phyloP scores from a whole-genome alignment of 768 basidiomycete species.

The Peribolospora baueri region DNA sequence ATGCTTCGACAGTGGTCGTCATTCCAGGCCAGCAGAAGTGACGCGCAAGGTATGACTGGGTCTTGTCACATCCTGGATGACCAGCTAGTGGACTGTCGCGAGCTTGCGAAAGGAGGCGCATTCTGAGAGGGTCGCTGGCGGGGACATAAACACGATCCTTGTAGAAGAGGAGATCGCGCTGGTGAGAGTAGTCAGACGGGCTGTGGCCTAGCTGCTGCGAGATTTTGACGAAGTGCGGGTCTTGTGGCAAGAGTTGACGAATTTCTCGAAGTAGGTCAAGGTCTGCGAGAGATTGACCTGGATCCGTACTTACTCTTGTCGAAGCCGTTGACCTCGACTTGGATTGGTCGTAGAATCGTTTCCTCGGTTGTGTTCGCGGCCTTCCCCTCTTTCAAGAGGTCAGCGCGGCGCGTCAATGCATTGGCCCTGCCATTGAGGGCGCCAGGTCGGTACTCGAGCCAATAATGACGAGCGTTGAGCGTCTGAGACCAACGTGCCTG shows the following conservation, averaged over 20 bases:
- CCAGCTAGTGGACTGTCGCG: slow-evolving; percentile 24
- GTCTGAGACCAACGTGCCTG: slow-evolving; percentile 26
- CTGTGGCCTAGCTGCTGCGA: not conserved
- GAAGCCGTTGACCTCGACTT: no score
- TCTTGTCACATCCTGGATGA: slow-evolving; percentile 23
- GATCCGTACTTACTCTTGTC: no score
- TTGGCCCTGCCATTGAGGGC: not conserved
- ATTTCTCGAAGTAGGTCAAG: no score
- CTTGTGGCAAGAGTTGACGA: no score
- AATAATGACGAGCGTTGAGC: slow-evolving; percentile 21
- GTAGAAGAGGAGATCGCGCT: slow-evolving; percentile 9
- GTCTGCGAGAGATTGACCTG: no score
- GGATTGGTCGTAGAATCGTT: not conserved
- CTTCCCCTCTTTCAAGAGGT: slow-evolving; percentile 1
- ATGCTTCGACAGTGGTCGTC: slow-evolving; percentile 14
- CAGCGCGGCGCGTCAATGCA: slow-evolving; percentile 3
- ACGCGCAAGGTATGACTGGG: slow-evolving; percentile 16
- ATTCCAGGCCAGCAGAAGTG: slow-evolving; percentile 25
- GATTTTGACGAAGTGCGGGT: no score
- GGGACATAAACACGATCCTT: slow-evolving; percentile 20
- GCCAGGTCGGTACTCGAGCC: slow-evolving; percentile 16
- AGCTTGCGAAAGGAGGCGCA: slow-evolving; percentile 13
- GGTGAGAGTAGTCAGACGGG: not conserved
- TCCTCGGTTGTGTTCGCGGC: not conserved
- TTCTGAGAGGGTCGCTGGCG: slow-evolving; percentile 1